Evolutionary conservation across 202 grass and related monocot species (phyloP), one percentile per base, ranked within the genome.

Genomic region (Schoenoplectus triqueter): DNA sequence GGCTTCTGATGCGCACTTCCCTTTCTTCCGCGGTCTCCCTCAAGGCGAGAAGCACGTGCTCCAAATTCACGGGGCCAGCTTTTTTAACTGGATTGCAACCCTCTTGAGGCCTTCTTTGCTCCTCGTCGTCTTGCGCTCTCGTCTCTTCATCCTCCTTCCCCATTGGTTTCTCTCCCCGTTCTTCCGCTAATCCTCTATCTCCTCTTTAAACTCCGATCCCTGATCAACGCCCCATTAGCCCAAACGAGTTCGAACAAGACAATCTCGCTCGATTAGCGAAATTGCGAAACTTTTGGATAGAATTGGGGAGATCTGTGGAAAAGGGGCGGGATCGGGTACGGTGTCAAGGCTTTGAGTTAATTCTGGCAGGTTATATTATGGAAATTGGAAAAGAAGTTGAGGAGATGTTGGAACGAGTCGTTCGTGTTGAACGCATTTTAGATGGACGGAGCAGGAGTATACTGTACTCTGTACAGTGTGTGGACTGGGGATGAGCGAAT

Each of bases 31-130:
- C 85, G 67, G 94, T 90, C 84, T 97, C 91, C 39, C 85, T 88
- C 72, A 94, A 83, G 73, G 91, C 94, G 57, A 92, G 88, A 10
- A 90, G 88, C 48, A 97, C 91, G 78, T 97, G 94, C 82, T 94
- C 94, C 80, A 94, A 86, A 72, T 78, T 88, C 14, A 88, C 89
- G 8, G 88, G 88, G 14, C 78, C 88, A 8, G 86, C 57, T 66
- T 86, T 90, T 60, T 84, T 84, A 39, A 85, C 91, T 21, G 88
- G 68, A 14, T 83, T 85, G 62, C 94, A 91, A 50, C 86, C 88
- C 18, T 85, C 69, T 57, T 59, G 51, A 50, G 57, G 66, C 7
- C 22, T 50, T 55, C 47, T 46, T 68, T 69, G 17, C 65, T 80
- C 70, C 49, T 82, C 73, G 13, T 59, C 73, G 39, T 57, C 10